A percentile compares a stretch with the other conserved stretches of the same genome.
Conservation (phyloP, 139 green algal genomes). For the Chlorella vulgaris region DNA sequence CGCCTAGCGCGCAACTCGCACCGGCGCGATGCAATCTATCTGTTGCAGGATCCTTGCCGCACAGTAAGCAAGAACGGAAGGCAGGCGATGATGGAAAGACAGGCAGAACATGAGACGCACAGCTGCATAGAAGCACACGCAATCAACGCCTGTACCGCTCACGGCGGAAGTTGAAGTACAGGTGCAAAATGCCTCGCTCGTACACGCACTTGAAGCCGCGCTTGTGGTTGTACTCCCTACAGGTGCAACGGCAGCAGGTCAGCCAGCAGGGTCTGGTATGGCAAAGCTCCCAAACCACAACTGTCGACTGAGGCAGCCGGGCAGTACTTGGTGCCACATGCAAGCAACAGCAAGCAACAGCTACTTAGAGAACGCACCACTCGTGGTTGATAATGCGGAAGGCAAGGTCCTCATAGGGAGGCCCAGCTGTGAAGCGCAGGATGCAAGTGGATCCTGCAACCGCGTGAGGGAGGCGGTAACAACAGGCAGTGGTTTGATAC, state of each 20-base stretch:
- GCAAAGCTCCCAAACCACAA: no score
- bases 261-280: not conserved
- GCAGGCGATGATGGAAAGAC: not conserved
- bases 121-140: not conserved
- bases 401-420: conserved; percentile 95
- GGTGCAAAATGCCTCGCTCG: conserved; percentile 96
- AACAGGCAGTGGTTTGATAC: no score
- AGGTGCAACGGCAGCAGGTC: not conserved
- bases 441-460: conserved; percentile 80
- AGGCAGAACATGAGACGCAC: no score
- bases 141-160: conserved; percentile 79
- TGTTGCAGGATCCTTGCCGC: not conserved
- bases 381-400: conserved; percentile 96
- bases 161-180: conserved; percentile 99
- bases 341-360: not conserved
- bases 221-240: conserved; percentile 80
- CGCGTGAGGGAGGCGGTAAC: not conserved
- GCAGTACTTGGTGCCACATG: no score
- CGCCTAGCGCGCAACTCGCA: no score
- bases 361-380: conserved; percentile 43
- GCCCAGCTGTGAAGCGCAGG: conserved; percentile 92
- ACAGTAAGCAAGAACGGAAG: not conserved
- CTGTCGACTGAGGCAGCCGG: no score
- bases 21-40: not conserved
- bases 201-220: conserved; percentile 97